A percentile compares a stretch with the other conserved stretches of the same genome.
These are phyloP conservation scores for Cryptococcus jaspeensis DNA, from an alignment of 1,284 basidiomycete species.

Conservation along the genomic window DNA sequence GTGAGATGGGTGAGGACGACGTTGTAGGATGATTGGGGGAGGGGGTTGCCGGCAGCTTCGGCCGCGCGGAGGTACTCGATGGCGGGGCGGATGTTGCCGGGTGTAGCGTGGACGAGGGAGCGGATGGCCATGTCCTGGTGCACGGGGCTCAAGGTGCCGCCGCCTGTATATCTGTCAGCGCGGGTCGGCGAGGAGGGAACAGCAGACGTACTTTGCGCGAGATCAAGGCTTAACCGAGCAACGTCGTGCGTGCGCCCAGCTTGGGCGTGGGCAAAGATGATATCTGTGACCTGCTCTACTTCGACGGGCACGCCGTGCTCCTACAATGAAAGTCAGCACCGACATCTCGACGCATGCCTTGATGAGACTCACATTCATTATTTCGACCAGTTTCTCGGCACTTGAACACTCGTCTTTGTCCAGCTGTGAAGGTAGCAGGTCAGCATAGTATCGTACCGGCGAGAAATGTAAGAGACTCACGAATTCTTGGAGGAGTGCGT, in stretches of 20 bases:
- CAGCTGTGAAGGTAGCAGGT: constrained; percentile 2
- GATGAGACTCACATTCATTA: constrained; percentile 19
- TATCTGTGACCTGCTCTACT: constrained; percentile 10
- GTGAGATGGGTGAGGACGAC: constrained; percentile 45
- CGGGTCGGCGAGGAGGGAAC: background rate
- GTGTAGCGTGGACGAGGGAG: constrained; percentile 24
- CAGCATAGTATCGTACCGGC: background rate
- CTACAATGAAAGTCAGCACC: constrained; percentile 3
- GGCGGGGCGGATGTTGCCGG: constrained; percentile 36
- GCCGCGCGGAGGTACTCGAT: constrained; percentile 42
- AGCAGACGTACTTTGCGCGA: constrained; percentile 21
- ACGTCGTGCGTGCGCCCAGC: constrained; percentile 27
- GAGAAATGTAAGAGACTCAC: constrained; percentile 17
- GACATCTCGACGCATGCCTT: constrained; percentile 3
- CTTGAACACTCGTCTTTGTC: constrained; percentile 1
- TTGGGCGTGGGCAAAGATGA: constrained; percentile 24
- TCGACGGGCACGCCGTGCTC: constrained; percentile 11
- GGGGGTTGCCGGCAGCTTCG: constrained; percentile 43
- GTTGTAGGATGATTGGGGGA: constrained; percentile 50
- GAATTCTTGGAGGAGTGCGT: constrained; percentile 39
- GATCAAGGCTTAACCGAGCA: constrained; percentile 17
- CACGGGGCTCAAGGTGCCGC: constrained; percentile 13
- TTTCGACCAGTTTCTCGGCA: constrained; percentile 16
- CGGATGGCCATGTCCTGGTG: constrained; percentile 36
- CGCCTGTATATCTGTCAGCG: constrained; percentile 13